phyloP scores from a whole-genome alignment of 768 basidiomycete genomes.

The Gymnopilus dilepis region DNA sequence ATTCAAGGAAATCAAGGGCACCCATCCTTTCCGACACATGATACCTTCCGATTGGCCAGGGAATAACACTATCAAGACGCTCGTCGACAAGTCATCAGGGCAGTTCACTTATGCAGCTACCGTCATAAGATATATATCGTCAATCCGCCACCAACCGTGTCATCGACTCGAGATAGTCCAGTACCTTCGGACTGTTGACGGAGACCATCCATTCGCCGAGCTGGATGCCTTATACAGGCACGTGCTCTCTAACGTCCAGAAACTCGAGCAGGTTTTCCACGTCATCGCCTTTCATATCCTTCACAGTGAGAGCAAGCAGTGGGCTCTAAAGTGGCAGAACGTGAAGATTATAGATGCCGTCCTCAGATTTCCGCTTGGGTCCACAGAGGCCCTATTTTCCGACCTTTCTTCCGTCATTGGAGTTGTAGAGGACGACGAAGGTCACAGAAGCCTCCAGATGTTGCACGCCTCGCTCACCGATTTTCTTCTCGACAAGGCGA shows the following conservation, averaged over 20 bases:
- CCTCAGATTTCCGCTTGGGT: no score
- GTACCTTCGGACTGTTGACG: background rate
- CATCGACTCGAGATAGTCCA: conserved; percentile 10
- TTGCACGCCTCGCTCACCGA: no score
- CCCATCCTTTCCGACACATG: background rate
- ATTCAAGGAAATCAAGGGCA: background rate
- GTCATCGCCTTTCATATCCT: background rate
- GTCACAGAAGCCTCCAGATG: no score
- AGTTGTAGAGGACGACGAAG: no score
- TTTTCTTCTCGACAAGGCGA: no score
- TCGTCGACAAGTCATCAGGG: conserved; percentile 2
- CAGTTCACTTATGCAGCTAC: conserved; percentile 15
- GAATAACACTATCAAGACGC: background rate
- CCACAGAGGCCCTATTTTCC: no score
- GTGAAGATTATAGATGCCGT: no score
- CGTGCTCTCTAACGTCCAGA: background rate
- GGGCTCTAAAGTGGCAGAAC: no score
- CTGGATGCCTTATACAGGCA: conserved; percentile 8
- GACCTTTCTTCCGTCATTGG: no score
- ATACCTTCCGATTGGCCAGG: conserved; percentile 1
- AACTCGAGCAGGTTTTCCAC: conserved; percentile 1
- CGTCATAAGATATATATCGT: background rate
- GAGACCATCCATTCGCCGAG: conserved; percentile 8
- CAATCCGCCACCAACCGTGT: conserved; percentile 2
- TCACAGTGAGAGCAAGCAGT: no score